These are phyloP conservation scores for Colletotrichum acutatum DNA, from an alignment of 2,329 filamentous ascomycete species.

Conservation along the genomic window DNA sequence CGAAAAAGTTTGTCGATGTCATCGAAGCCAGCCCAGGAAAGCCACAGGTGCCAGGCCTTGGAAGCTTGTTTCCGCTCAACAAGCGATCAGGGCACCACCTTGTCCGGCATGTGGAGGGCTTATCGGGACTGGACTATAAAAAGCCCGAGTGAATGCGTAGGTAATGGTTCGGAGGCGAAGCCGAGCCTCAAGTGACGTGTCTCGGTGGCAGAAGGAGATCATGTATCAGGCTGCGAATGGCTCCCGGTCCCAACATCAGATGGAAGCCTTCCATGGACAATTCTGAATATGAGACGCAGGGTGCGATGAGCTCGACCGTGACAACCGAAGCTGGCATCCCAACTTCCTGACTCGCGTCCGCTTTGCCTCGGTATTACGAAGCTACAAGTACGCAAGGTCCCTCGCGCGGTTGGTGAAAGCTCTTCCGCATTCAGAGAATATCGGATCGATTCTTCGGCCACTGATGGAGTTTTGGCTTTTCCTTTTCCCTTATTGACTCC, in stretches of 20 bases:
- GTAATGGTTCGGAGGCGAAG: not conserved
- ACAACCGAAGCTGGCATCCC: not conserved
- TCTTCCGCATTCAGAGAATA: not conserved
- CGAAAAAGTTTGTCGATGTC: conserved; percentile 22
- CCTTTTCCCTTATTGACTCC: not conserved
- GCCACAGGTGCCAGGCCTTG: not conserved
- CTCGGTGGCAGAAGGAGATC: not conserved
- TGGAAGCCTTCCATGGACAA: not conserved
- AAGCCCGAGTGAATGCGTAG: not conserved
- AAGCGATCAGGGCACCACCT: conserved; percentile 2
- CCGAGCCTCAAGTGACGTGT: conserved; percentile 28
- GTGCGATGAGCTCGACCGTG: not conserved
- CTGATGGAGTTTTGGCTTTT: not conserved
- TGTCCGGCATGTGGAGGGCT: conserved; percentile 15
- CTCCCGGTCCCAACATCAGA: conserved; percentile 16
- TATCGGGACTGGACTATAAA: not conserved
- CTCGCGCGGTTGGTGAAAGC: not conserved
- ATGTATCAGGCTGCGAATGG: conserved; percentile 10
- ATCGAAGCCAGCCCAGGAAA: not conserved
- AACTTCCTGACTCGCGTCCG: not conserved
- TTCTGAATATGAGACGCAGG: not conserved
- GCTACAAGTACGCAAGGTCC: not conserved
- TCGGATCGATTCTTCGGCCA: not conserved
- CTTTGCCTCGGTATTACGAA: not conserved
- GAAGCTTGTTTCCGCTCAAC: not conserved